phyloP scores from a whole-genome alignment of 768 basidiomycete species.

The Kwoniella pini region DNA sequence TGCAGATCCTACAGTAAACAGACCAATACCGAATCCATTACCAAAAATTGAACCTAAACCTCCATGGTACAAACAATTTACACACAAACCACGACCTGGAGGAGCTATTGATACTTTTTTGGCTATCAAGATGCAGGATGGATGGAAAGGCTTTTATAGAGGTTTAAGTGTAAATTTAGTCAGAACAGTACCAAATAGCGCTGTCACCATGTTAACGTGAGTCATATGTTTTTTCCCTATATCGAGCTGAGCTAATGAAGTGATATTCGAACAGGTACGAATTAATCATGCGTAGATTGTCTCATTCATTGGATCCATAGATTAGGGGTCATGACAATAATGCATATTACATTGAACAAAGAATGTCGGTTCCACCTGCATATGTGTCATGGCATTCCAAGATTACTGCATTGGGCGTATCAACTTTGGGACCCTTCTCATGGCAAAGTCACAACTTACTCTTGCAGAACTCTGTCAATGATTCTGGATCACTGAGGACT shows the following conservation, averaged over 20 bases:
- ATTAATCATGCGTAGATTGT: conserved; percentile 32
- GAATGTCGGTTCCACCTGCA: no score
- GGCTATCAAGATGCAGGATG: conserved; percentile 76
- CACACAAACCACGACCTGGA: conserved; percentile 46
- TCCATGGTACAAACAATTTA: conserved; percentile 34
- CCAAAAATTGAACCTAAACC: conserved; percentile 16
- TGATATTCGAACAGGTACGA: conserved; percentile 48
- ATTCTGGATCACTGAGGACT: no score
- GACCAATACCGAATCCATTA: conserved; percentile 13
- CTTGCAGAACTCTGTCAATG: no score
- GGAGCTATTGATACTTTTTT: conserved; percentile 74
- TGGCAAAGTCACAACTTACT: no score
- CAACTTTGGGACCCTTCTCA: no score
- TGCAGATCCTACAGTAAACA: conserved; percentile 1
- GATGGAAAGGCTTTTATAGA: conserved; percentile 86
- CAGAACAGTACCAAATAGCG: conserved; percentile 92
- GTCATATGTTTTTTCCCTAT: conserved; percentile 35
- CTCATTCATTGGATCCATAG: conserved; percentile 11
- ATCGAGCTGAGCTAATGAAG: no score
- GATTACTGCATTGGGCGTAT: no score
- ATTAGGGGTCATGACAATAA: no score
- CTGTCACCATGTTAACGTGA: conserved; percentile 92
- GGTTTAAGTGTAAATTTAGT: conserved; percentile 92
- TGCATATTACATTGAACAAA: no score
- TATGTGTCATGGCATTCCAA: no score